These are phyloP conservation scores for Cytospora paraplurivora DNA, from an alignment of 2,329 filamentous ascomycete genomes.

Conservation along the genomic window DNA sequence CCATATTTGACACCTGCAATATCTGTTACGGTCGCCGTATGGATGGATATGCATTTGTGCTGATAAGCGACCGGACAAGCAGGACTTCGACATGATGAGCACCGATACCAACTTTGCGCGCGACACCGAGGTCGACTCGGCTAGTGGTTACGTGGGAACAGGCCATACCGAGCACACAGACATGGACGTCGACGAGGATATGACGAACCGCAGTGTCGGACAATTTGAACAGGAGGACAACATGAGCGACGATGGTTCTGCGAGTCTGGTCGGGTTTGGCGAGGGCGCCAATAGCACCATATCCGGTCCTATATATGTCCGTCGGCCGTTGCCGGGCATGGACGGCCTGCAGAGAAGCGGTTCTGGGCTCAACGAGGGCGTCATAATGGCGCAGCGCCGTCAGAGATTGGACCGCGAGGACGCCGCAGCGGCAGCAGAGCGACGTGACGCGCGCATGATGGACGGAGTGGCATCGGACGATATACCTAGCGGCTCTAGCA, in stretches of 20 bases:
- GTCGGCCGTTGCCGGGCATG: conserved; percentile 48
- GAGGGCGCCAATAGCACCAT: conserved; percentile 87
- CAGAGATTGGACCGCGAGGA: conserved; percentile 36
- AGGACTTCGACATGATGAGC: conserved; percentile 68
- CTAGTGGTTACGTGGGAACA: conserved; percentile 57
- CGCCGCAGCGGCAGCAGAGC: conserved; percentile 51
- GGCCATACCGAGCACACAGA: conserved; percentile 43
- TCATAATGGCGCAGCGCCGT: conserved; percentile 38
- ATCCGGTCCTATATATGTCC: conserved; percentile 72
- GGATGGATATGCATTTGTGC: background rate
- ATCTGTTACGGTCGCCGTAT: background rate
- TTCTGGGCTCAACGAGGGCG: conserved; percentile 54
- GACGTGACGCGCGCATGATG: conserved; percentile 64
- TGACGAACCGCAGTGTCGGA: conserved; percentile 50
- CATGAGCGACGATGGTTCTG: conserved; percentile 82
- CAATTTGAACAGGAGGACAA: conserved; percentile 61
- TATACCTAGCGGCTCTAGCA: conserved; percentile 39
- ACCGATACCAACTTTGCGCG: conserved; percentile 64
- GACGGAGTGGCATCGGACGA: conserved; percentile 66
- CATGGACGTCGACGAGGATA: conserved; percentile 57
- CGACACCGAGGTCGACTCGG: conserved; percentile 42
- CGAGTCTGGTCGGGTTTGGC: conserved; percentile 86
- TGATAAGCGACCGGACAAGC: conserved; percentile 36
- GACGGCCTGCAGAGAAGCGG: conserved; percentile 51
- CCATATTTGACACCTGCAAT: background rate